Base-by-base conservation (phyloP, 73 alveolate genomes). In the Paramecium tetraurelia region DNA sequence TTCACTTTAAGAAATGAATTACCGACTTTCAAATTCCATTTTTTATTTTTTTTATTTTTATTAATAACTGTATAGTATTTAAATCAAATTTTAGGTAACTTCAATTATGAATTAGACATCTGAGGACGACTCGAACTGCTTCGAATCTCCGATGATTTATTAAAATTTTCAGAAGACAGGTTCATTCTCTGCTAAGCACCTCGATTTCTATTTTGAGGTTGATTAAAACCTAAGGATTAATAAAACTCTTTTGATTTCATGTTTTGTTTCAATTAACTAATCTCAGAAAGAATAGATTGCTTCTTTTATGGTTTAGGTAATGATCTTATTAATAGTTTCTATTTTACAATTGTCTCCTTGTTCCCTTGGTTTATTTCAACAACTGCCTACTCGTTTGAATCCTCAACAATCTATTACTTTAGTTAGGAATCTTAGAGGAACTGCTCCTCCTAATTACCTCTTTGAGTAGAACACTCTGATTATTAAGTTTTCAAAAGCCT, bases 21-120 rank as follows among this genome's bases (percentile, higher is more conserved):
- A 35, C 29, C 90, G 27, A 24, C 63, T 80, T 46, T 80, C 90
- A 48, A 41, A 44, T 14, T 41, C 70, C 90, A 80, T 80, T 72
- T 72, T 72, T 35, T 22, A 48, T 48, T 63, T 31, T 59, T 24
- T 59, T 63, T 31, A 33, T 63, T 63, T 63, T 31, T 63, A 33
- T 63, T 31, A 31, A 63, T 63, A 63, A 63, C 84, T 63, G 41
- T 53, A 53, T 53, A 53, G 69, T 53, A 53, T 53, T 53, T 53
- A 75, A 75, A 75, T 80, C 90, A 80, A 31, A 80, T 80, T 46
- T 80, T 80, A 24, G 90, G 90, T 22, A 80, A 46, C 29, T 80
- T 80, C 31, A 80, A n/a, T 43, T 21, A 22, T 14, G 90, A 59
- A 48, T 63, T 80, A 7, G 33, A 10, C 16, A 80, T 24, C n/a